Percentiles rank a stretch among this genome's conserved stretches.
Conservation (phyloP, 345 rosid genomes). For the Clausena lansium region DNA sequence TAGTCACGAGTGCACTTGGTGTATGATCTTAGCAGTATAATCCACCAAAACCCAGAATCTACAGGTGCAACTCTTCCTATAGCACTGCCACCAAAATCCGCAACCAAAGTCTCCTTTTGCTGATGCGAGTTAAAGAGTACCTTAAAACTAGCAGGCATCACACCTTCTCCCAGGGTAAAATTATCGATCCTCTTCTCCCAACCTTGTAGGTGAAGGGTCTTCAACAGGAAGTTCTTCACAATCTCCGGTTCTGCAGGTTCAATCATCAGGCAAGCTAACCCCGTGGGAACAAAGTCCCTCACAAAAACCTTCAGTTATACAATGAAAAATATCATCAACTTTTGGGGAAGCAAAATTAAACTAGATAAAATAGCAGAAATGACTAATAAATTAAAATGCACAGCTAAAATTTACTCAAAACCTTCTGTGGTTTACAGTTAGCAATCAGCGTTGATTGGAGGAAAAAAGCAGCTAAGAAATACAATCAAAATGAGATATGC, state of each 20-base stretch:
- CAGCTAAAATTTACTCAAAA: not conserved
- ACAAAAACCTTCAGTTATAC: constrained; percentile 43
- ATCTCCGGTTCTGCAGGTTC: constrained; percentile 35
- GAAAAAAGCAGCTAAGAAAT: not conserved
- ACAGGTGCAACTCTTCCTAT: constrained; percentile 66
- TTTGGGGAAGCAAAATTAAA: not conserved
- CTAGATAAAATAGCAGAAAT: not conserved
- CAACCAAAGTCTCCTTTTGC: constrained; percentile 37
- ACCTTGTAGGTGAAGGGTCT: constrained; percentile 52
- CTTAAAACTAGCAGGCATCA: constrained; percentile 62
- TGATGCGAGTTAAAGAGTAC: constrained; percentile 35
- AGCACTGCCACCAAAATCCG: constrained; percentile 62
- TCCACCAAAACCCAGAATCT: constrained; percentile 78
- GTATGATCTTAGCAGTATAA: constrained; percentile 54
- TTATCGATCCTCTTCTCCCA: constrained; percentile 55
- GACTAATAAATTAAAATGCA: not conserved
- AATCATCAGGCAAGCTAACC: constrained; percentile 49
- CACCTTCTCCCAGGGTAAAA: constrained; percentile 57
- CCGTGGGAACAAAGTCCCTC: constrained; percentile 52
- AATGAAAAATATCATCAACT: not conserved
- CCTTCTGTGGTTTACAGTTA: not conserved
- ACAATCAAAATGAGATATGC: not conserved
- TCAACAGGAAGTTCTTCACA: constrained; percentile 46
- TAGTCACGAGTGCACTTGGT: constrained; percentile 53
- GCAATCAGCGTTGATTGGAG: not conserved